Percentiles rank a stretch among this genome's conserved stretches.
These are phyloP conservation scores for Cardiosporidium cionae DNA, from an alignment of 169 alveolate genomes.

Conservation along the genomic window DNA sequence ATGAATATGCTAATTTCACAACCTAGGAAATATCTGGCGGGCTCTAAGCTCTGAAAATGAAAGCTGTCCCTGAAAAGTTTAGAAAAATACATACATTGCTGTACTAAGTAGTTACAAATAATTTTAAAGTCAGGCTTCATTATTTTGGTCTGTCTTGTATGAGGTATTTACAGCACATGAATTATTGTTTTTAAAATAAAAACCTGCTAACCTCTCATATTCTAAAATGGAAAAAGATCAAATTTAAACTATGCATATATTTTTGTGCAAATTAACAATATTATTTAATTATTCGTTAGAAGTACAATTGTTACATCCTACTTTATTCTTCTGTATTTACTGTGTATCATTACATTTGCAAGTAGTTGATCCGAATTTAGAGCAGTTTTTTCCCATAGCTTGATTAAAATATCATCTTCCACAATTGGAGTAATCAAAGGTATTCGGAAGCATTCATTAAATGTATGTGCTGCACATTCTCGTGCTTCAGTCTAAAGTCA, in stretches of 20 bases:
- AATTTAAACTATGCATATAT: no score
- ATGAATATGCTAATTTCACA: no score
- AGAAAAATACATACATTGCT: no score
- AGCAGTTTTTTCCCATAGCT: constrained; percentile 72
- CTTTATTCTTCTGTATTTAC: background rate
- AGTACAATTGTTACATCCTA: background rate
- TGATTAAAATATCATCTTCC: constrained; percentile 72
- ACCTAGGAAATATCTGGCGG: constrained; percentile 44
- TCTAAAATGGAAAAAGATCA: no score
- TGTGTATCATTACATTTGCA: constrained; percentile 15
- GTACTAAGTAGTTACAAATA: background rate
- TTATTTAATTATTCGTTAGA: background rate
- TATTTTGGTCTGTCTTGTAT: no score
- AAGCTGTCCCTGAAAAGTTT: constrained; percentile 35
- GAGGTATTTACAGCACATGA: no score
- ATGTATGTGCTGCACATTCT: constrained; percentile 62
- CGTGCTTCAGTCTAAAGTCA: constrained; percentile 41
- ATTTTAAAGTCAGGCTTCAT: background rate
- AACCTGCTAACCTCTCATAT: no score
- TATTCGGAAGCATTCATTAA: constrained; percentile 78
- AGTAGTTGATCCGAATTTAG: constrained; percentile 35
- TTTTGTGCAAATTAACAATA: no score
- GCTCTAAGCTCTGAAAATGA: constrained; percentile 33
- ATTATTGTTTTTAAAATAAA: no score
- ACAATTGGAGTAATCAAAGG: constrained; percentile 78